Base-by-base conservation (phyloP, 2,329 filamentous ascomycete species). In the Massarina eburnea region DNA sequence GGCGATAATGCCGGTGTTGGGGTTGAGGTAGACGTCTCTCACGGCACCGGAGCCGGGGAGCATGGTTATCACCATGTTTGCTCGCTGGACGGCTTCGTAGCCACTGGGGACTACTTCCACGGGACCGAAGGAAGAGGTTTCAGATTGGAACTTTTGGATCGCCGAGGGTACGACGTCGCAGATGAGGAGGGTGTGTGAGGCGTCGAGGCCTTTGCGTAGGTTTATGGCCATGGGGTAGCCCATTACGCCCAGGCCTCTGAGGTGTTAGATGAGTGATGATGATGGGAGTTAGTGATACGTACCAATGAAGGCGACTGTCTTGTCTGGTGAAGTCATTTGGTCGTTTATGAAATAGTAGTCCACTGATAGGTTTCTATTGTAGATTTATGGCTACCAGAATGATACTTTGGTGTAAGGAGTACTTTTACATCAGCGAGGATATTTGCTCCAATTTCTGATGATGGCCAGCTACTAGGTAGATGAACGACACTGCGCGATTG, bases 181-280 rank as follows among this genome's bases (percentile, higher is more conserved):
- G 22, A 73, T 63, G 6, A 71, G 51, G 14, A 74, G 57, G 3
- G 56, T 71, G 35, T 65, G 54, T 1, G 54, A 50, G 0, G 51
- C 21, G 17, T 55, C 52, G 33, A 73, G 62, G 19, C 70, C 69
- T 57, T 66, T 62, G 3, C 71, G 65, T 0, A 73, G 58, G 45
- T 73, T 73, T 12, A 68, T 54, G 20, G 71, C 71, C 71, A 73
- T 73, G 22, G 70, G 68, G 36, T 68, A 73, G 39, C 71, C 71
- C 71, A 74, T 73, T 26, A 72, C 68, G 6, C 71, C 71, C 1
- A 73, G 58, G 42, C 71, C 71, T 62, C 21, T 0, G 9, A 5
- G 10, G 0, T 15, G 10, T 58, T n/a, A 56, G 41, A 24, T 30
- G 26, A 35, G 29, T 18, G 12, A 22, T 33, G 2, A 12, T 18